Evolutionary conservation across 2,329 filamentous ascomycete species (phyloP).

Genomic region (Mariannaea sp.): DNA sequence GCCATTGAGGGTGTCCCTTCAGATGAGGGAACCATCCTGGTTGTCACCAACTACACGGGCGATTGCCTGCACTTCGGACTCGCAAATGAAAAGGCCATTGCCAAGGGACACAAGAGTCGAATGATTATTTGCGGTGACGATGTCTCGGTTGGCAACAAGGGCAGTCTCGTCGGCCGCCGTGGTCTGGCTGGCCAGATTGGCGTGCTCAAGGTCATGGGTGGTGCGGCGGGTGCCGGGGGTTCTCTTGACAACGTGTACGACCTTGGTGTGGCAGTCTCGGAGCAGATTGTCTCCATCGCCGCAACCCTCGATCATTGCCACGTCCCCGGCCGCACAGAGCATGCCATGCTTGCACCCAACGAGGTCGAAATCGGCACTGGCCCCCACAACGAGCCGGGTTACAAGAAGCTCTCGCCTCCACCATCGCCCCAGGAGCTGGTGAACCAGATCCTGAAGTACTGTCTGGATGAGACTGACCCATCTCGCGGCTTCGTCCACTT

Average conservation of each 20-base stretch:
- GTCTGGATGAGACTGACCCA: constrained; percentile 60
- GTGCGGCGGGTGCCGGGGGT: constrained; percentile 52
- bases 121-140: constrained; percentile 69
- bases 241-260: constrained; percentile 56
- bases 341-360: constrained; percentile 52
- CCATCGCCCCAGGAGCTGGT: constrained; percentile 56
- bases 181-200: constrained; percentile 66
- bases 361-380: constrained; percentile 69
- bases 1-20: constrained; percentile 67
- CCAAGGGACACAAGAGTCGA: constrained; percentile 57
- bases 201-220: constrained; percentile 62
- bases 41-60: constrained; percentile 78
- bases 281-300: constrained; percentile 60
- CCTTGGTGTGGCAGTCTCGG: constrained; percentile 54
- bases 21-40: constrained; percentile 63
- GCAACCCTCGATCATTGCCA: constrained; percentile 66
- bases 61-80: constrained; percentile 63
- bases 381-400: constrained; percentile 69
- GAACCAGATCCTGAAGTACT: constrained; percentile 63
- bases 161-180: constrained; percentile 63
- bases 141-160: constrained; percentile 64
- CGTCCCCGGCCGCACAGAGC: constrained; percentile 57
- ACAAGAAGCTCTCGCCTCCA: constrained; percentile 58
- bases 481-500: constrained; percentile 57
- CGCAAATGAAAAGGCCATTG: constrained; percentile 58